Conservation (phyloP, 345 rosid species). For the Acer negundo region DNA sequence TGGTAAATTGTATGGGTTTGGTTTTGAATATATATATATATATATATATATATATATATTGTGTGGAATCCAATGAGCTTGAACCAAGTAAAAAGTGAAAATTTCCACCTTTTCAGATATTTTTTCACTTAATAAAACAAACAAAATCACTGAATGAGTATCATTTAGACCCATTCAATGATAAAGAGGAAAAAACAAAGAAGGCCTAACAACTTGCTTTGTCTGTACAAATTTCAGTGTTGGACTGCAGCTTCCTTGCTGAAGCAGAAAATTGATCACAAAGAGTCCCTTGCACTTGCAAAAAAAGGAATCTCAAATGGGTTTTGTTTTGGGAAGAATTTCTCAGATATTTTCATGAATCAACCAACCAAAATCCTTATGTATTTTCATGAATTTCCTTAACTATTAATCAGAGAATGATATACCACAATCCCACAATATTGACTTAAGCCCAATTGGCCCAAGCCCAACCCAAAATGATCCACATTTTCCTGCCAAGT, state of each 20-base stretch:
- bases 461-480: no score
- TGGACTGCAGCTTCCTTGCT: slow-evolving; percentile 81
- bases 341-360: no score
- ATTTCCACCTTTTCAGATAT: neutral
- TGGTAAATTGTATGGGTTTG: neutral
- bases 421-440: no score
- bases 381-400: no score
- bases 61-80: neutral
- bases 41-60: no score
- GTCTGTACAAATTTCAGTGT: slow-evolving; percentile 51
- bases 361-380: no score
- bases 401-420: no score
- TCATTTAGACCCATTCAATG: neutral
- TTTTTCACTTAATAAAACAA: neutral
- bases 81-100: neutral
- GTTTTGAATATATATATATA: neutral
- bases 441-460: no score
- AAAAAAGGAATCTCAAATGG: no score
- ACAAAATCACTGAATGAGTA: neutral
- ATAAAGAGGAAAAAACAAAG: neutral
- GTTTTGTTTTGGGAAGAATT: no score
- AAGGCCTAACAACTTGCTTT: neutral
- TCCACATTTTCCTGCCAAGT: no score
- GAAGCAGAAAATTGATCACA: slow-evolving; percentile 61
- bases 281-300: slow-evolving; percentile 63